A percentile compares a stretch with the other conserved stretches of the same genome.
These are phyloP conservation scores for Waltergamsia citrina DNA, from an alignment of 2,329 filamentous ascomycete species.

Conservation along the genomic window DNA sequence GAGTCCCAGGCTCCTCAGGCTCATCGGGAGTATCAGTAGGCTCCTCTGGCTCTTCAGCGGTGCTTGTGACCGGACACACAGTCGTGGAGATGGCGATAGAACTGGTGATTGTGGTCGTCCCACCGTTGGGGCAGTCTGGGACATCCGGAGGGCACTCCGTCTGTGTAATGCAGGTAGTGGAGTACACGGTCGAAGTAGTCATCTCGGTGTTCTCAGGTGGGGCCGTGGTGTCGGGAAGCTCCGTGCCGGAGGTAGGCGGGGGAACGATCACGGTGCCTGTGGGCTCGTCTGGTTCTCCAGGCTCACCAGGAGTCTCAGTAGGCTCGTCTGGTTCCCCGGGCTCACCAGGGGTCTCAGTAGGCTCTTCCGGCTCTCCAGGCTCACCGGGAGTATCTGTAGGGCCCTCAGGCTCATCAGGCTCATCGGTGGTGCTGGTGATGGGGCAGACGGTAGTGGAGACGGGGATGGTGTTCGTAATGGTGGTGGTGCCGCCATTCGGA, in stretches of 20 bases:
- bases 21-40: constrained; percentile 3
- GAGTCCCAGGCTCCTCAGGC: constrained; percentile 5
- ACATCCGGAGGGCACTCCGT: constrained; percentile 8
- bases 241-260: too few species aligned
- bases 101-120: constrained; percentile 5
- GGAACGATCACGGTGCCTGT: too few species aligned
- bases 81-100: constrained; percentile 5
- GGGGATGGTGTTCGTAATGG: constrained; percentile 7
- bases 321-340: too few species aligned
- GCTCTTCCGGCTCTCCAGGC: not conserved
- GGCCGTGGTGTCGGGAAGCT: too few species aligned
- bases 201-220: too few species aligned
- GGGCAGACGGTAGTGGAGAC: constrained; percentile 7
- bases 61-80: constrained; percentile 4
- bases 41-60: constrained; percentile 1
- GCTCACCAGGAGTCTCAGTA: too few species aligned
- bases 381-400: too few species aligned
- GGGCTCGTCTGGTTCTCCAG: too few species aligned
- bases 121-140: constrained; percentile 8
- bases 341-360: not conserved
- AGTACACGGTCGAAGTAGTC: constrained; percentile 12
- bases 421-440: constrained; percentile 4
- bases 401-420: constrained; percentile 1
- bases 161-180: constrained; percentile 12
- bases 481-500: constrained; percentile 8